phyloP scores from a whole-genome alignment of 768 basidiomycete genomes.

The Lactarius pseudohatsudake region DNA sequence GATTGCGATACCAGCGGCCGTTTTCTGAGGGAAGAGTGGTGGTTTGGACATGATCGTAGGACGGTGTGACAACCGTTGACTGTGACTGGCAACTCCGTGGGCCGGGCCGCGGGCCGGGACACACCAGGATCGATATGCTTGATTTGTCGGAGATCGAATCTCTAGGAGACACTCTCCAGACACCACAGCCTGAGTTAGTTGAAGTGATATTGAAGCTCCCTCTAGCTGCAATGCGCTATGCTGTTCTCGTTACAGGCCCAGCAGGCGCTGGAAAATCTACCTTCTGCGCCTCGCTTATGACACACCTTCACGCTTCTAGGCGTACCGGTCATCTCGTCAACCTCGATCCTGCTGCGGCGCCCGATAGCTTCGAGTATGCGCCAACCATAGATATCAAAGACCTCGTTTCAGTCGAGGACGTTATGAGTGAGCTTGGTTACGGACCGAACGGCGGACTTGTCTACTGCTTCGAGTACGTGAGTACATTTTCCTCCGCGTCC shows the following conservation, averaged over 20 bases:
- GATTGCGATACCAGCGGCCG: slow-evolving; percentile 75
- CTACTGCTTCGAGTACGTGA: slow-evolving; percentile 99
- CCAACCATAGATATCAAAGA: slow-evolving; percentile 94
- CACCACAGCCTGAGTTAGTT: background rate
- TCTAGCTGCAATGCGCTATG: slow-evolving; percentile 67
- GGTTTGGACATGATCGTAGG: slow-evolving; percentile 42
- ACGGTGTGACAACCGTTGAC: background rate
- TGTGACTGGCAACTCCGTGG: too few relatives aligned
- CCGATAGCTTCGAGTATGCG: slow-evolving; percentile 86
- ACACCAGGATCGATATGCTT: background rate
- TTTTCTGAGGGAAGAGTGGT: slow-evolving; percentile 67
- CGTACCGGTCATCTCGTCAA: slow-evolving; percentile 92
- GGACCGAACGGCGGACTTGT: slow-evolving; percentile 97
- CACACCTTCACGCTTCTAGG: slow-evolving; percentile 80
- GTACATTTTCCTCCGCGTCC: slow-evolving; percentile 36
- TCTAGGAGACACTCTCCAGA: background rate
- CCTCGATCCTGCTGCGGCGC: slow-evolving; percentile 90
- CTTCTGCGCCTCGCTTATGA: slow-evolving; percentile 83
- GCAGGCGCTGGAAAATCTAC: slow-evolving; percentile 98
- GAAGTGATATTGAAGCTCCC: background rate
- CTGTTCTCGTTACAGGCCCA: slow-evolving; percentile 89
- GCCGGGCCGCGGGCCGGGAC: too few relatives aligned
- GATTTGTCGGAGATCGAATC: slow-evolving; percentile 20
- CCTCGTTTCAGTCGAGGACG: slow-evolving; percentile 88
- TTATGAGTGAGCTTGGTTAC: slow-evolving; percentile 92